Evolutionary conservation across 768 basidiomycete species (phyloP), one percentile per base, ranked within the genome.

Genomic region (Kwoniella heveanensis): DNA sequence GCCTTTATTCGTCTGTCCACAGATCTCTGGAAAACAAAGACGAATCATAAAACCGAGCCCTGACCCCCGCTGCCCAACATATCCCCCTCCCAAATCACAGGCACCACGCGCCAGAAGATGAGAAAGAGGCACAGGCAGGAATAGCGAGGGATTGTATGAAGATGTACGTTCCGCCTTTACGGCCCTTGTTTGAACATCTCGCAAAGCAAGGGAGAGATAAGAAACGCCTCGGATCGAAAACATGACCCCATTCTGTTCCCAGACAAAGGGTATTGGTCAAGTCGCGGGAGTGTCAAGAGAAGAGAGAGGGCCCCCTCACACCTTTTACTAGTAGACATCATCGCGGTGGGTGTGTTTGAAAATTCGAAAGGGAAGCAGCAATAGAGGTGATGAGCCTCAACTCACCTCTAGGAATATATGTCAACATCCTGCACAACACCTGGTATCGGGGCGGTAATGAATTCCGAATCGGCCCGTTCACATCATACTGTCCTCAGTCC

Each of bases 261-360:
- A n/a, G n/a, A n/a, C n/a, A n/a, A n/a, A n/a, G n/a, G n/a, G 48
- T 13, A 21, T 19, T 4, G 52, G 60, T 47, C 36, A 29, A 51
- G 26, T 39, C 27, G 60, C 22, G 32, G 22, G 13, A 54, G 22
- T 27, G 44, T n/a, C n/a, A 48, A 50, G 54, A 54, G 36, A 50
- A 25, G 55, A 22, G 26, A 21, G 19, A 22, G 49, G 32, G 32
- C 32, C 54, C 53, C 60, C 53, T 73, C 69, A 73, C 72, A 73
- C 72, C 72, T 73, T 73, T 73, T 73, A 73, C 72, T 63, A 73
- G 63, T 39, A 60, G 56, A 60, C 72, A 73, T 73, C 72, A 70
- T 73, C 51, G 72, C 69, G 68, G 67, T 57, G 26, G 36, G 15
- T 15, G 26, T 2, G 17, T 50, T 21, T 29, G 13, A n/a, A 15